Percentiles rank a stretch among this genome's conserved stretches.
These are phyloP conservation scores for Alnus glutinosa DNA, from an alignment of 306 rosid species.

Conservation along the genomic window DNA sequence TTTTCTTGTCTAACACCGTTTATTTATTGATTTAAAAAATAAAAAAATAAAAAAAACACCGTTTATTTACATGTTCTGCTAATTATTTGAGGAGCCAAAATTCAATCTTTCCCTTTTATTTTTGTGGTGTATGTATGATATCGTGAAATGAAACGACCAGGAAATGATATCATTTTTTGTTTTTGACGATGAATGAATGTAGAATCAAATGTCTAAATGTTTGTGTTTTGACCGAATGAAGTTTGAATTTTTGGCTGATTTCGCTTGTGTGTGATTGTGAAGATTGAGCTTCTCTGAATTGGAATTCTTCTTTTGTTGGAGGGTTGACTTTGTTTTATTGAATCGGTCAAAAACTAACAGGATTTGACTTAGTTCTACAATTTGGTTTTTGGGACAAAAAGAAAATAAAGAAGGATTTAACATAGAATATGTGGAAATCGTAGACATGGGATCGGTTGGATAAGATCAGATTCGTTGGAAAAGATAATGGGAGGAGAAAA, in stretches of 20 bases:
- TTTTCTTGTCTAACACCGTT: background rate
- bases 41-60: no score
- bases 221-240: background rate
- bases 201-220: background rate
- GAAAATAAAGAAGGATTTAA: background rate
- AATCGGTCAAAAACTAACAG: background rate
- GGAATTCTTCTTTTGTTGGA: background rate
- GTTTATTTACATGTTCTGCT: background rate
- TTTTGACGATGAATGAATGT: background rate
- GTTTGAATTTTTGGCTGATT: background rate
- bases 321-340: background rate
- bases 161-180: no score
- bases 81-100: background rate
- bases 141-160: no score
- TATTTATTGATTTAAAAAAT: background rate
- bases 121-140: background rate
- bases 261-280: background rate
- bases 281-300: background rate
- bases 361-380: background rate
- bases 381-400: background rate
- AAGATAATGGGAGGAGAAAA: background rate
- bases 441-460: background rate
- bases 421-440: background rate
- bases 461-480: background rate
- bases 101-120: background rate